Evolutionary conservation across 1,139 yeast genomes (phyloP), one percentile per base, ranked within the genome.

Genomic region (Arxiozyma heterogenica): DNA sequence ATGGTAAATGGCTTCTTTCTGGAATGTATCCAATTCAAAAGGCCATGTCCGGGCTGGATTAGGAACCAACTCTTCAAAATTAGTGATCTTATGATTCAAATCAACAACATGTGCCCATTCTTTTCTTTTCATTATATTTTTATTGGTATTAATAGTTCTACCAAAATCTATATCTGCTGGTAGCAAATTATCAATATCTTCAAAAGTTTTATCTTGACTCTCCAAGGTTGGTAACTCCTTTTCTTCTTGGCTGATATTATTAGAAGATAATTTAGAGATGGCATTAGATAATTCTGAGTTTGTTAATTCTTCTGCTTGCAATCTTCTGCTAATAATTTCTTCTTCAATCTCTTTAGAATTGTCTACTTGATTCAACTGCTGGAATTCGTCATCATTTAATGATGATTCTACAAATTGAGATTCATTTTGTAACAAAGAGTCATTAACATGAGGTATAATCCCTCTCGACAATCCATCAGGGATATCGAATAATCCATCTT

Each of bases 71-170:
- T 90, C 96, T 20, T 79, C 76, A 64, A 93, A 94, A 68, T 94
- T 90, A 43, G 85, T 87, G 56, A 93, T 80, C 55, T 79, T 81
- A 63, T 89, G 95, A 64, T 87, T 83, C 52, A 93, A 74, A 64
- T 93, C 96, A 21, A 93, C 96, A 50, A 88, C 82, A 71, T 93
- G 98, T 0, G 99, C 98, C 98, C 98, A 93, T 55, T 84, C 81
- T 57, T 79, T 81, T 57, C 80, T 81, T 47, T 67, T 67, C 25
- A 70, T 69, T 41, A 70, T 62, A 27, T 71, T 72, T 30, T 69
- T 64, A 3, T 69, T 66, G 50, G 70, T 68, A 22, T 67, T 60
- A 38, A 72, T 54, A 53, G 71, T 60, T 64, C 81, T 65, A 52
- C 78, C 77, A 68, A 80, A 74, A 51, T 75, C 68, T 54, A 77